phyloP scores from a whole-genome alignment of 1,284 basidiomycete genomes.

The Schizophyllum amplum region DNA sequence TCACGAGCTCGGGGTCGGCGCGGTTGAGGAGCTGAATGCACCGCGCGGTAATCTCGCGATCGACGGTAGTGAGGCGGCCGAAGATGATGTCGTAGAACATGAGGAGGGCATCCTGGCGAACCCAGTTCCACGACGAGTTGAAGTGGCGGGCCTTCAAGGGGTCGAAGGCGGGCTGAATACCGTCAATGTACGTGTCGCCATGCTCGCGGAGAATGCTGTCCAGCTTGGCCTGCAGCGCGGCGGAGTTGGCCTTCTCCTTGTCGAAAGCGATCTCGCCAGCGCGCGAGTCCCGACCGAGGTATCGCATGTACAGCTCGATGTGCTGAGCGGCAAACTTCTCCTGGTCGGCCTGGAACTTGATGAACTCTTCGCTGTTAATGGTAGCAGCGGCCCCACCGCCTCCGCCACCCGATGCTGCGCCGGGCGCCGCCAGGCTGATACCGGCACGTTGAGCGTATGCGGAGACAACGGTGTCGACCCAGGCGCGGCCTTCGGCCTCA shows the following conservation, averaged over 20 bases:
- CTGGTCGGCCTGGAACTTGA: conserved; percentile 93
- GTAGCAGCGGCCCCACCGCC: conserved; percentile 67
- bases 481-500: conserved; percentile 88
- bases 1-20: conserved; percentile 83
- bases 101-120: conserved; percentile 87
- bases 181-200: conserved; percentile 89
- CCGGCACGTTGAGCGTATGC: conserved; percentile 84
- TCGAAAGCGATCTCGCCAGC: conserved; percentile 87
- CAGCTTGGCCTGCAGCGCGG: conserved; percentile 76
- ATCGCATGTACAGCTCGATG: conserved; percentile 93
- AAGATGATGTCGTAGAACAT: conserved; percentile 99
- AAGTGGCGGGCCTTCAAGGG: conserved; percentile 95
- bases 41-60: conserved; percentile 92
- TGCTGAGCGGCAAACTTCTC: conserved; percentile 90
- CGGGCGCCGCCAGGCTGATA: conserved; percentile 69
- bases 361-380: conserved; percentile 97
- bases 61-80: conserved; percentile 87
- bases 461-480: conserved; percentile 83
- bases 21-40: conserved; percentile 98
- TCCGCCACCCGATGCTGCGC: conserved; percentile 42
- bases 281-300: conserved; percentile 89
- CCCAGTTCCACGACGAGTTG: conserved; percentile 99
- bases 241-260: conserved; percentile 69
- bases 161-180: conserved; percentile 91
- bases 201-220: conserved; percentile 88